Base-by-base conservation (phyloP, 441 rosid genomes). In the Eruca vesicaria region DNA sequence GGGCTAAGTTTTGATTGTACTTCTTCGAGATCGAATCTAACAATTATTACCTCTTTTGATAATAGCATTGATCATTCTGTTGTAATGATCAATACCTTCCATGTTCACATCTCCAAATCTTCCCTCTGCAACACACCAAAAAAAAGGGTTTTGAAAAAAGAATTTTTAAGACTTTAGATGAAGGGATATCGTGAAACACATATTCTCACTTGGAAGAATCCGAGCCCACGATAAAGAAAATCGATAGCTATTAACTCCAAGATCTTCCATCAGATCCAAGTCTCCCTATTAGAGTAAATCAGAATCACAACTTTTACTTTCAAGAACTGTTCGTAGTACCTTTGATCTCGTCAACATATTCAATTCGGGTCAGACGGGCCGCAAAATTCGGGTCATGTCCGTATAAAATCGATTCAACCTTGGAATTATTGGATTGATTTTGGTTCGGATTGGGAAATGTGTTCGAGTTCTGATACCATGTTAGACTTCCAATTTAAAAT, bases 141-240 rank as follows among this genome's bases (percentile, higher is more conserved):
- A n/a, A 36, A 56, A 36, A 16, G 19, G 14, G 5, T 0, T 21
- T 61, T 63, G 5, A 36, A 32, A 19, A 75, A 62, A 7, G 18
- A 11, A 1, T n/a, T n/a, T n/a, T n/a, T n/a, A 1, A 48, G 10
- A 48, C 11, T 14, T 58, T 70, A 9, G 57, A 48, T 65, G 3
- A 15, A 45, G 14, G 35, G 35, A 21, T 41, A 41, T 7, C 6
- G 10, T n/a, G 7, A 11, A 4, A 9, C 20, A 15, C 2, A 58
- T 68, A 35, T 31, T 52, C 84, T 84, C 69, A 90, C 96, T 75
- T 4, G 97, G 91, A 67, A 92, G 82, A 53, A 88, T 67, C 77
- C 93, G 83, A 64, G 95, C 85, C 95, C 95, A 87, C 31, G 97
- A 88, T 63, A 90, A 83, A 9, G 96, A 92, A 82, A 92, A 84